Evolutionary conservation across 177 flowering plant genomes (phyloP), one percentile per base, ranked within the genome.

Genomic region (Vitis hybrid): DNA sequence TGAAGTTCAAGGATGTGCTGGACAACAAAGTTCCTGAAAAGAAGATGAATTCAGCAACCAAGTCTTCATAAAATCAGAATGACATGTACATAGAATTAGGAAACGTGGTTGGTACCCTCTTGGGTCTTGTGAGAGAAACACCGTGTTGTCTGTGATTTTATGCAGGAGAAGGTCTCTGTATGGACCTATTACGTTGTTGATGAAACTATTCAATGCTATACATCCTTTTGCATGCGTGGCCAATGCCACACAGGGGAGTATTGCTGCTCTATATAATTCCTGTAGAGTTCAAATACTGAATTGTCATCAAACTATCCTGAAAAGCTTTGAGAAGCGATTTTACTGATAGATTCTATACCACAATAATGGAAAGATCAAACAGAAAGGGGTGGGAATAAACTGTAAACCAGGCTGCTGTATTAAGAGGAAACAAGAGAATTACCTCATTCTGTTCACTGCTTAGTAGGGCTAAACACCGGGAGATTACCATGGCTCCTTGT

Each of bases 1-100:
- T 59, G 19, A 5, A 63, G 57, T 0, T 14, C 54, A 3, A 70
- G 20, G 49, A 65, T 65, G 29, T 65, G 18, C 65, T 78, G 81
- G 57, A 78, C 29, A 29, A 78, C 70, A 71, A 10, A 71, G 74
- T 70, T 73, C 61, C 78, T 76, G 70, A 8, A 50, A 55, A 16
- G 19, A 60, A 31, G 49, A 39, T 14, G 16, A 53, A 53, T 53
- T 14, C 15, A 53, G 56, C 16, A 53, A 14, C 56, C n/a, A 53
- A 15, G 18, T 53, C 56, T 12, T 12, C 56, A n/a, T 4, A 11
- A 16, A 29, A 29, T 51, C 13, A 16, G 10, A 5, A 10, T 29
- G 10, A 1, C 2, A 16, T 16, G 13, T 26, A 56, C 52, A 58
- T 12, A 12, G 29, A 14, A 34, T 16, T 1, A 39, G 29, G 22